Percentiles rank a stretch among this genome's conserved stretches.
Conservation (phyloP, 208 protist genomes). For the Acanthamoeba culbertsoni region DNA sequence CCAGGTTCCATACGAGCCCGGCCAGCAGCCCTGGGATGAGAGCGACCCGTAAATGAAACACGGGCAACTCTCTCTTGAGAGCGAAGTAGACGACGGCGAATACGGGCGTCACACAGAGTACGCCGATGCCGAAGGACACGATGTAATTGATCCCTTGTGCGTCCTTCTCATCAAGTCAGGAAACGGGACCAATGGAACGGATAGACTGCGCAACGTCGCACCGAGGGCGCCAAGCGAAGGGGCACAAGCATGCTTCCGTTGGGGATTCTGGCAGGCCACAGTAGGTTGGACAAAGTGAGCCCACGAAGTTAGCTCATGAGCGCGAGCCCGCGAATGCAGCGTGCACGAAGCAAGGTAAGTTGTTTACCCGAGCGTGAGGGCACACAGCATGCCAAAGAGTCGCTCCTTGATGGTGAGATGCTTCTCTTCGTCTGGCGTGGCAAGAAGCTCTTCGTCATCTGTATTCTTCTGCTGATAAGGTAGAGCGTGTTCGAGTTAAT, state of each 20-base stretch:
- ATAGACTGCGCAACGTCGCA: neutral
- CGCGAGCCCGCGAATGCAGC: too few species aligned
- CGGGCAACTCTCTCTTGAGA: neutral
- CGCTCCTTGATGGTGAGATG: neutral
- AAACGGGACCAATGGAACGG: neutral
- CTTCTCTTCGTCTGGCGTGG: neutral
- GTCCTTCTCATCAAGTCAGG: neutral
- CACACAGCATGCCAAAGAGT: neutral
- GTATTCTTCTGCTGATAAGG: neutral
- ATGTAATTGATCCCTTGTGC: conserved; percentile 49
- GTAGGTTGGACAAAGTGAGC: neutral
- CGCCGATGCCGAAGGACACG: conserved; percentile 1
- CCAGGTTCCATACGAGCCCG: neutral
- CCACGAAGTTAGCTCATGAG: too few species aligned
- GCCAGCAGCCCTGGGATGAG: conserved; percentile 6
- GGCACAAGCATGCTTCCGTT: conserved; percentile 21
- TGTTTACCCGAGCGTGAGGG: neutral
- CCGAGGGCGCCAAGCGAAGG: neutral
- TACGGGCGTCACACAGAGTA: neutral
- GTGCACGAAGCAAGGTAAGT: too few species aligned
- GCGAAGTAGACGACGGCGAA: neutral
- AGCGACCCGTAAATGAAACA: neutral
- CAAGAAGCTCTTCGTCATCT: neutral
- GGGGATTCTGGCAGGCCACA: neutral
- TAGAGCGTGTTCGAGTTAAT: too few species aligned